Evolutionary conservation across 805 yeast genomes (phyloP).

Genomic region (Starmerella stigmatis): DNA sequence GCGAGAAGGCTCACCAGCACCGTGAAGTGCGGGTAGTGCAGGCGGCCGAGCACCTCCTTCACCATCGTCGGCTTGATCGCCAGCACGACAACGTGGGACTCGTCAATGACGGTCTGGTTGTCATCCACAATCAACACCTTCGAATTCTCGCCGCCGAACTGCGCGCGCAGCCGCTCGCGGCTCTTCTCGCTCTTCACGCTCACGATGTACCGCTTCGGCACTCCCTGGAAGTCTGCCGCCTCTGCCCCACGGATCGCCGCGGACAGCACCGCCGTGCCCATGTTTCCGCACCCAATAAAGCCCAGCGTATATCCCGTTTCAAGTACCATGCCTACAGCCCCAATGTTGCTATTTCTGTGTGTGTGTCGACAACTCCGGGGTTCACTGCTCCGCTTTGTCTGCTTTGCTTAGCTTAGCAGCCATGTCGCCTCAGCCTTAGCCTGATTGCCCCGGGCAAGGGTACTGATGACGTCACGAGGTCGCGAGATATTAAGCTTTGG

Average conservation of each 20-base stretch:
- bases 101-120: constrained; percentile 49
- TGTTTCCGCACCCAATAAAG: constrained; percentile 85
- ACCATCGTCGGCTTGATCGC: constrained; percentile 86
- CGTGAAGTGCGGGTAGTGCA: constrained; percentile 38
- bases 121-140: constrained; percentile 39
- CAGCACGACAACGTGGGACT: constrained; percentile 61
- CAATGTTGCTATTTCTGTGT: neutral
- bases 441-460: constrained; percentile 8
- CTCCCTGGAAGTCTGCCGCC: constrained; percentile 34
- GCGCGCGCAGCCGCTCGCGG: constrained; percentile 39
- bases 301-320: constrained; percentile 44
- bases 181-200: constrained; percentile 54
- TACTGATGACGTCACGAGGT: constrained; percentile 2
- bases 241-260: constrained; percentile 52
- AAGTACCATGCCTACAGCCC: constrained; percentile 11
- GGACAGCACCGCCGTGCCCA: constrained; percentile 86
- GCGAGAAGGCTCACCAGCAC: constrained; percentile 77
- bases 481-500: neutral
- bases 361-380: constrained; percentile 6
- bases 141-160: constrained; percentile 35
- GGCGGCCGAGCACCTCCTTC: constrained; percentile 45
- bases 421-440: neutral
- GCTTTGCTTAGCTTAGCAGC: constrained; percentile 6
- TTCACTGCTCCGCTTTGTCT: constrained; percentile 2
- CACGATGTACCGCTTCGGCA: constrained; percentile 67